phyloP scores from a whole-genome alignment of 2,329 filamentous ascomycete genomes.

The Penicillium griseofulvum region DNA sequence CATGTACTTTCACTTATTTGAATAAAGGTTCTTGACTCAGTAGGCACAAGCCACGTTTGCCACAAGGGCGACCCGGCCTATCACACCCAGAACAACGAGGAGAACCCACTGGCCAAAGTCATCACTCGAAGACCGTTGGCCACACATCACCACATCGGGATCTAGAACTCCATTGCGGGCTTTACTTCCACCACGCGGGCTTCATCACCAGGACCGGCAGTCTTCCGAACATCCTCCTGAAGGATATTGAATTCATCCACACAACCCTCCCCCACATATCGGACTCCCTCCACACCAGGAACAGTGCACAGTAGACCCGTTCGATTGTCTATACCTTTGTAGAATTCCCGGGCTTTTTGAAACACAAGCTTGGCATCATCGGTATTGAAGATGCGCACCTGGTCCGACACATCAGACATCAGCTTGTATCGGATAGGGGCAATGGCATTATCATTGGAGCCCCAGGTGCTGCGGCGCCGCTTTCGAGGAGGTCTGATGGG shows the following conservation, averaged over 20 bases:
- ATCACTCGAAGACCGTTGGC: background rate
- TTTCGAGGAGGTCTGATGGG: background rate
- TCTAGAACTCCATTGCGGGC: background rate
- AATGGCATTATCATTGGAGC: background rate
- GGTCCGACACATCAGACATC: constrained; percentile 8
- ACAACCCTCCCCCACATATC: constrained; percentile 22
- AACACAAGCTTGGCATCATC: constrained; percentile 17
- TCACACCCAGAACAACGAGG: background rate
- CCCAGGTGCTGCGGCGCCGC: background rate
- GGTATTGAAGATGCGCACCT: constrained; percentile 18
- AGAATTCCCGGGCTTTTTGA: constrained; percentile 22
- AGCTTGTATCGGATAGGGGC: constrained; percentile 18
- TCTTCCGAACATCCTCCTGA: constrained; percentile 12
- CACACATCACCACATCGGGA: background rate
- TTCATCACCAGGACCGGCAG: background rate
- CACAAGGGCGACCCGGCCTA: background rate
- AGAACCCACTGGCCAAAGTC: background rate
- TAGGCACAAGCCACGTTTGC: background rate
- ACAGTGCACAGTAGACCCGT: constrained; percentile 11
- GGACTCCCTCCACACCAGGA: background rate
- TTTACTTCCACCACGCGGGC: background rate
- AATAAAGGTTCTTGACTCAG: background rate
- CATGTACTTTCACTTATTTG: background rate
- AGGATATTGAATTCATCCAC: constrained; percentile 23
- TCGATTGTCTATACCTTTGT: constrained; percentile 6